Evolutionary conservation across 495 filamentous ascomycete species (phyloP).

Genomic region (Xanthoparmelia taractica): DNA sequence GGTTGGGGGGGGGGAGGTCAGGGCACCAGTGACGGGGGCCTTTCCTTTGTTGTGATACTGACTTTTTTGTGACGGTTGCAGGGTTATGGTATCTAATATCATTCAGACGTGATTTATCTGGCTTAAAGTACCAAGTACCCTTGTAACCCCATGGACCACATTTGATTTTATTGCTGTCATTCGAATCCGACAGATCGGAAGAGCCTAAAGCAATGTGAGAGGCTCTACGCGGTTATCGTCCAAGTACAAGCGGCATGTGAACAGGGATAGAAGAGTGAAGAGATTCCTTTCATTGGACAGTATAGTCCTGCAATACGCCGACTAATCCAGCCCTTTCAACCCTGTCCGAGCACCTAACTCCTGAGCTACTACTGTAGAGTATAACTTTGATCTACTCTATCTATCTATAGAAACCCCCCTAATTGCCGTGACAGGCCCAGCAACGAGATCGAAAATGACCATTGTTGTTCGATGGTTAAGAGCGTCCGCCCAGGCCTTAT

Average conservation of each 20-base stretch:
- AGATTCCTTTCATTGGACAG: neutral
- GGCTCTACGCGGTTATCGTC: conserved; percentile 6
- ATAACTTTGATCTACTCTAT: no score
- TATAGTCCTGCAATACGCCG: neutral
- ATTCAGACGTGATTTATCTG: no score
- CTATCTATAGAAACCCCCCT: neutral
- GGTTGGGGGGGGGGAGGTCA: neutral
- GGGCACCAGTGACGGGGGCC: no score
- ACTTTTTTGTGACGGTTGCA: neutral
- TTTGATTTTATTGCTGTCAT: no score
- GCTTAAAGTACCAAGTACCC: no score
- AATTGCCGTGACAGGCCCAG: no score
- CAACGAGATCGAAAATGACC: no score
- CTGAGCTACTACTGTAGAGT: no score
- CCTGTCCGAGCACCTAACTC: conserved; percentile 2
- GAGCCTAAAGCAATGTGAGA: no score
- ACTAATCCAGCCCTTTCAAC: neutral
- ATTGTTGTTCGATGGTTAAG: no score
- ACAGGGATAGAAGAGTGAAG: neutral
- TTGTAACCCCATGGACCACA: no score
- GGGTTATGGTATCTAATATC: neutral
- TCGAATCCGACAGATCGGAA: conserved; percentile 1
- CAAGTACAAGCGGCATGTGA: neutral
- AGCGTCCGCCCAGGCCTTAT: no score
- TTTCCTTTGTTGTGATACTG: neutral